phyloP scores from a whole-genome alignment of 2,329 filamentous ascomycete genomes.

The Botrytis squamosa region DNA sequence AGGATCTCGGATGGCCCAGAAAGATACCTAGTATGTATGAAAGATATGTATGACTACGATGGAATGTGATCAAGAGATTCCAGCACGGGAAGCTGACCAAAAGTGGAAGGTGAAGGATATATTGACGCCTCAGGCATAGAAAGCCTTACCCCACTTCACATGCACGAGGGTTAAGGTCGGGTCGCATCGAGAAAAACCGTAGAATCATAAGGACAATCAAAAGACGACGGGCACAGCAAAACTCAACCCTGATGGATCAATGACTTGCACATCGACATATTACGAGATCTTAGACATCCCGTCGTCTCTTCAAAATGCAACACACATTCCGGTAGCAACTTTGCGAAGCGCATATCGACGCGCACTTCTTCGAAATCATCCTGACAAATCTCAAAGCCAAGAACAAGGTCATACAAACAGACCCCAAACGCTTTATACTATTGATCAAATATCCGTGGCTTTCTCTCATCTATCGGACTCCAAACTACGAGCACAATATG shows the following conservation, averaged over 20 bases:
- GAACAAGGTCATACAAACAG: conserved; percentile 21
- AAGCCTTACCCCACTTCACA: neutral
- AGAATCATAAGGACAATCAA: conserved; percentile 4
- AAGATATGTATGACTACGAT: neutral
- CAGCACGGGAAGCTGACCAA: neutral
- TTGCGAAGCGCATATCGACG: conserved; percentile 64
- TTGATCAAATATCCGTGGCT: conserved; percentile 64
- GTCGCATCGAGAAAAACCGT: neutral
- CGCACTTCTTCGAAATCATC: conserved; percentile 64
- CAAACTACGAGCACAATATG: conserved; percentile 52
- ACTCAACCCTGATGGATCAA: conserved; percentile 59
- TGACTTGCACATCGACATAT: conserved; percentile 46
- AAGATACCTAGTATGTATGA: neutral
- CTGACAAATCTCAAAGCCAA: conserved; percentile 40
- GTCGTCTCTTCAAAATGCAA: conserved; percentile 47
- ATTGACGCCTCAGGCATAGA: conserved; percentile 2
- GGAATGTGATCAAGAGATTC: neutral
- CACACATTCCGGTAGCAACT: conserved; percentile 46
- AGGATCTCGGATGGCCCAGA: neutral
- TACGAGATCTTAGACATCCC: conserved; percentile 61
- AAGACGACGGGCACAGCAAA: conserved; percentile 55
- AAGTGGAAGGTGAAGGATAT: neutral
- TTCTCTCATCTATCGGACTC: conserved; percentile 56
- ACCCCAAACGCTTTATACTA: conserved; percentile 44
- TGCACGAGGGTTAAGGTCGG: neutral